These are phyloP conservation scores for Sporothrix inflata DNA, from an alignment of 2,329 filamentous ascomycete species.

Conservation along the genomic window DNA sequence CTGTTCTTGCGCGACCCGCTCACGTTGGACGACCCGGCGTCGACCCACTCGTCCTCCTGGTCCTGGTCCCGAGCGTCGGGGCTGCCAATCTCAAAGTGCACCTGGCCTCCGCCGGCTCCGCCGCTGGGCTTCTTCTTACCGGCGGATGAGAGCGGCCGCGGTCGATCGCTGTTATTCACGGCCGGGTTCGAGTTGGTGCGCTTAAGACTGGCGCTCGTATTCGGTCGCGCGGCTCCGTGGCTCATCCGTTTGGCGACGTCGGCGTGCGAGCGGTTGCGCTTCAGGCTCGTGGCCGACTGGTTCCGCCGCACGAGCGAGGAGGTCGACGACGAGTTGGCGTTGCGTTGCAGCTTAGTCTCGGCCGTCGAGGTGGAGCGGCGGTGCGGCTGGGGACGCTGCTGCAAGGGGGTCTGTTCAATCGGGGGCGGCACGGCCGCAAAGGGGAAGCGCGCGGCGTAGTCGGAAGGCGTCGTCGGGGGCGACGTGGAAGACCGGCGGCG, in stretches of 20 bases:
- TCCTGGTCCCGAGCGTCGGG: conserved; percentile 39
- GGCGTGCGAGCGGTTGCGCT: conserved; percentile 63
- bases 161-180: conserved; percentile 44
- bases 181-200: conserved; percentile 56
- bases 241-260: conserved; percentile 57
- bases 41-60: conserved; percentile 66
- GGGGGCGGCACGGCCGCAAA: conserved; percentile 27
- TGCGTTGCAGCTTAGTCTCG: conserved; percentile 51
- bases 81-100: conserved; percentile 66
- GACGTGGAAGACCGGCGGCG: conserved; percentile 51
- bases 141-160: conserved; percentile 33
- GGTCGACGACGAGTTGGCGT: conserved; percentile 48
- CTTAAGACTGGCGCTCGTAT: conserved; percentile 49
- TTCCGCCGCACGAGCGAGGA: conserved; percentile 59
- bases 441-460: conserved; percentile 37
- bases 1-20: conserved; percentile 30
- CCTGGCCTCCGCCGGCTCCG: conserved; percentile 43
- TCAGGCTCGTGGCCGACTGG: conserved; percentile 57
- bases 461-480: conserved; percentile 44
- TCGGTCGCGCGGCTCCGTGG: conserved; percentile 43
- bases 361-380: conserved; percentile 54
- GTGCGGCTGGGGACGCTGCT: conserved; percentile 45
- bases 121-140: conserved; percentile 31
- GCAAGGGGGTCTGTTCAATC: conserved; percentile 17
- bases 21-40: conserved; percentile 64